Conservation (phyloP, 352 stramenopile genomes). For the Phytophthora podocarpi region DNA sequence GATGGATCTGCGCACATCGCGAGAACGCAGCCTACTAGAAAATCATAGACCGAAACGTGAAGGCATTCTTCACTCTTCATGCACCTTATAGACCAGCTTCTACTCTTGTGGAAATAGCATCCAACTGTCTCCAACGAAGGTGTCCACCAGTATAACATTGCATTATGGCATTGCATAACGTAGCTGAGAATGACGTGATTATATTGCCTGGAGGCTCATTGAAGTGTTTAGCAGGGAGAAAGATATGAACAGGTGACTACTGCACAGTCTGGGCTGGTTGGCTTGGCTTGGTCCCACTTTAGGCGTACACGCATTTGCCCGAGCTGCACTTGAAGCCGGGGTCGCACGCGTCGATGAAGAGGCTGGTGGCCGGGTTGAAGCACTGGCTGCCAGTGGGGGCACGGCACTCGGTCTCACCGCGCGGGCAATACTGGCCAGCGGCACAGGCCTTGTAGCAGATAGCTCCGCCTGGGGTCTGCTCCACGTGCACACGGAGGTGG, state of each 20-base stretch:
- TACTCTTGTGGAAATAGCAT: too few relatives aligned
- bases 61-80: too few relatives aligned
- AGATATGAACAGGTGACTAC: slow-evolving; percentile 4
- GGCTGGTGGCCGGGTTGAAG: slow-evolving; percentile 38
- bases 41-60: too few relatives aligned
- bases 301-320: slow-evolving; percentile 41
- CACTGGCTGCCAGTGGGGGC: slow-evolving; percentile 13
- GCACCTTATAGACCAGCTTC: too few relatives aligned
- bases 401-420: slow-evolving; percentile 20
- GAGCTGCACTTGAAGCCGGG: slow-evolving; percentile 36
- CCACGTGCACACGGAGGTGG: slow-evolving; percentile 35
- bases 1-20: slow-evolving; percentile 50
- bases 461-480: background rate
- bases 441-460: slow-evolving; percentile 33
- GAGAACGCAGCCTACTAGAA: slow-evolving; percentile 14
- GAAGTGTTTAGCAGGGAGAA: background rate
- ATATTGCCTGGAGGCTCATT: slow-evolving; percentile 3
- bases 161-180: background rate
- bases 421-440: slow-evolving; percentile 32
- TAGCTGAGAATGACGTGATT: slow-evolving; percentile 1
- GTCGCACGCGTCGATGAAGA: slow-evolving; percentile 25
- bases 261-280: background rate
- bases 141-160: background rate
- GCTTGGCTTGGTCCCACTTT: slow-evolving; percentile 13
- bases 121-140: too few relatives aligned